Conservation (phyloP, 2,329 filamentous ascomycete genomes). For the Mariannaea sp. region DNA sequence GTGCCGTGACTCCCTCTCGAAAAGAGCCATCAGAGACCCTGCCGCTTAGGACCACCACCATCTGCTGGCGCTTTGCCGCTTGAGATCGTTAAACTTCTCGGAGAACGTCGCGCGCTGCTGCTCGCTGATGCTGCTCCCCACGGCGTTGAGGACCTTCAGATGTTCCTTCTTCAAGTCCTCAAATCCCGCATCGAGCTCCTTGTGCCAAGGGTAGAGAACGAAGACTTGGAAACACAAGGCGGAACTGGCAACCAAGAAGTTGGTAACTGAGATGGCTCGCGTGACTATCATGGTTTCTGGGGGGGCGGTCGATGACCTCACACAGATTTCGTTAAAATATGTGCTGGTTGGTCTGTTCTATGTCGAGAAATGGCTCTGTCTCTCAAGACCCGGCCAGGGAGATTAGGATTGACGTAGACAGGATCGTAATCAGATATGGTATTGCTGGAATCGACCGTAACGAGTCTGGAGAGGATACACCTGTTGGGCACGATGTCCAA, state of each 20-base stretch:
- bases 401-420: not conserved
- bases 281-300: conserved; percentile 32
- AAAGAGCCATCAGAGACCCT: not conserved
- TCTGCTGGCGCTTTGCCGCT: conserved; percentile 16
- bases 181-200: conserved; percentile 67
- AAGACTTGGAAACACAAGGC: conserved; percentile 71
- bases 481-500: too few species aligned
- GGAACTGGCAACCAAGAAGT: conserved; percentile 68
- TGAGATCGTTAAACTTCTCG: conserved; percentile 19
- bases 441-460: too few species aligned
- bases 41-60: conserved; percentile 24
- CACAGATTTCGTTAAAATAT: not conserved
- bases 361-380: too few species aligned
- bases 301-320: not conserved
- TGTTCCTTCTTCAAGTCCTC: conserved; percentile 37
- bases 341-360: not conserved
- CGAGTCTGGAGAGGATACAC: too few species aligned
- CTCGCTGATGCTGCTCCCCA: conserved; percentile 34
- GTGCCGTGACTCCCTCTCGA: not conserved
- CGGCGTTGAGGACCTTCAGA: conserved; percentile 33
- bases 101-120: conserved; percentile 10
- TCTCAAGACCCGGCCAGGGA: not conserved
- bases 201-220: conserved; percentile 73
- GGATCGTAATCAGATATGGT: too few species aligned
- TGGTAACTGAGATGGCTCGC: conserved; percentile 37